Base-by-base conservation (phyloP, 306 rosid genomes). In the Vigna mungo region DNA sequence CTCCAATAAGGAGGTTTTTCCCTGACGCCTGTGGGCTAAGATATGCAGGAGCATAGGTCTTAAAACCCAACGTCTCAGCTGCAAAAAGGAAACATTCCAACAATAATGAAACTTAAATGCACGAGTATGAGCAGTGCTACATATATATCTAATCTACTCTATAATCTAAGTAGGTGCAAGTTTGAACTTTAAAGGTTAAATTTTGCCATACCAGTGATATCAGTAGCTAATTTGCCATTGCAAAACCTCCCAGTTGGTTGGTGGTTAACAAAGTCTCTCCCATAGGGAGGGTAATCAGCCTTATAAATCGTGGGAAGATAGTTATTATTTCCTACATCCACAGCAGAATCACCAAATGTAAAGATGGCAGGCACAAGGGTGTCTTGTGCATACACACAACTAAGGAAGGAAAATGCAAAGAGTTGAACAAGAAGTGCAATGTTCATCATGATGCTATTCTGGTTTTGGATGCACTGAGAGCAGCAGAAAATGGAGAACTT, bases 1-100 rank as follows among this genome's bases (percentile, higher is more conserved):
- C 93, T 72, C 99, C 99, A 70, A 85, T 76, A 52, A 96, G 94
- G 39, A 96, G 98, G 79, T 88, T 93, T 70, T 93, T 89, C 81
- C 99, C 98, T 34, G 99, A 86, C 71, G 96, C 98, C 76, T 88
- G 89, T 18, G 98, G 97, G 87, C 99, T 96, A 62, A 93, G 98
- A 77, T 96, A 96, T 55, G 99, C 90, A 15, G 89, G 81, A 76
- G 98, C 88, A 78, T 65, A 88, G 2, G 76, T 89, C 85, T 74
- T 93, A 48, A 96, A 96, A 21, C 99, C 99, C 63, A 96, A 69
- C 71, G 87, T 87, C 27, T 92, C 91, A 80, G 97, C 97, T 92
- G 90, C 79, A 77, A 54, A 30, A 72, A 58, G 70, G 14, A 60
- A 74, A 70, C 51, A 34, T 14, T 54, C 76, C 17, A 68, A 68